Evolutionary conservation across 2,329 filamentous ascomycete genomes (phyloP), one percentile per base, ranked within the genome.

Genomic region (Aotearoamyces nothofagi): DNA sequence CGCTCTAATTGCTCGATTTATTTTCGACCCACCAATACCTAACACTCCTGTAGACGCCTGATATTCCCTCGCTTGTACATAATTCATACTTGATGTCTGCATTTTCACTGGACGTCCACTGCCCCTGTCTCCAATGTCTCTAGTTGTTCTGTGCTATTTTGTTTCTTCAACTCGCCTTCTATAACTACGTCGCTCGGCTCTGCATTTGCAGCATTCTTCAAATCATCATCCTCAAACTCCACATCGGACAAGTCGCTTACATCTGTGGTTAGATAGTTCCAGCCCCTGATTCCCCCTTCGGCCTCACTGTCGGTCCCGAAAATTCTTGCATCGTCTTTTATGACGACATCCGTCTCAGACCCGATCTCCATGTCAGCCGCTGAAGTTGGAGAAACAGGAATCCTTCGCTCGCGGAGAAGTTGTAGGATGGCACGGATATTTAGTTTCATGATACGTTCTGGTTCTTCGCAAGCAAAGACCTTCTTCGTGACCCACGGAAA

Each of bases 401-500:
- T 49, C 2, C 51, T 54, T 29, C 67, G 66, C 14, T 46, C 47
- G 0, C 71, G 55, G 5, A 77, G 40, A 5, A 70, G 47, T 47
- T 76, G 69, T 27, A 73, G 50, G 14, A 66, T 52, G 2, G 70
- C 69, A 2, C 71, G 56, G 4, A 68, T 52, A 37, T 77, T 77
- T 2, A 76, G 53, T 12, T 66, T 58, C 27, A 77, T 47, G 0
- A 66, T 61, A 9, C 68, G 58, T 43, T 72, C 69, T 0, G 71
- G 70, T 29, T 68, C 57, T 26, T 66, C 61, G 0, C 64, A 63
- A 2, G 60, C 59, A 39, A 73, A 69, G 6, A 74, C 60, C 39
- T 59, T 62, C 42, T 61, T 65, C 6, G 66, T 71, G 26, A 75
- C 42, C 64, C 74, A 78, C 0, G 81, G 81, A 45, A 92, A 92